Percentiles rank a stretch among this genome's conserved stretches.
Evolutionary conservation across 2,329 filamentous ascomycete genomes (phyloP).

Genomic region (Trichothecium roseum): DNA sequence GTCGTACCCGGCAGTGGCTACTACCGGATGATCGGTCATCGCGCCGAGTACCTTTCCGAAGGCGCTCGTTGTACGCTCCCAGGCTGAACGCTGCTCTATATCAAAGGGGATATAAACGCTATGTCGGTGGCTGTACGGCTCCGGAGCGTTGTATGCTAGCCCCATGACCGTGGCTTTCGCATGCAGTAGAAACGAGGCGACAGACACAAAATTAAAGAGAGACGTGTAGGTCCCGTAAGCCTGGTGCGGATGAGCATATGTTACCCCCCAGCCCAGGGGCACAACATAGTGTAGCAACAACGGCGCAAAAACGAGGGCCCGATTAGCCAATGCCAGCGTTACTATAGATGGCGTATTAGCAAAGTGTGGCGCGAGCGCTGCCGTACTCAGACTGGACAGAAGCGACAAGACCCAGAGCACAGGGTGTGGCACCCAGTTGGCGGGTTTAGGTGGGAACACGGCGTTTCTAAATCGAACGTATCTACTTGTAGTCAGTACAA

Average conservation of each 20-base stretch:
- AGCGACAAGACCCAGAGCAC: conserved; percentile 22
- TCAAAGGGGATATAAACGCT: conserved; percentile 35
- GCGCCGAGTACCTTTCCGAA: conserved; percentile 35
- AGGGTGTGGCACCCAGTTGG: conserved; percentile 30
- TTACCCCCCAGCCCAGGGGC: conserved; percentile 36
- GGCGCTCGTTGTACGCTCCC: conserved; percentile 34
- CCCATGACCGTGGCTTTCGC: conserved; percentile 30
- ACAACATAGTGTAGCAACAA: conserved; percentile 34
- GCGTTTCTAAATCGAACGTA: conserved; percentile 15
- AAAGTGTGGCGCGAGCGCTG: conserved; percentile 27
- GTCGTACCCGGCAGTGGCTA: conserved; percentile 47
- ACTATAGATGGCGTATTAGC: conserved; percentile 29
- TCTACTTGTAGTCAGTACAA: conserved; percentile 5
- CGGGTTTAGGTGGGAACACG: conserved; percentile 28
- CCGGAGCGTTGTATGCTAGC: conserved; percentile 35
- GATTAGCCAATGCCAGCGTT: conserved; percentile 17
- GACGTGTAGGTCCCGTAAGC: conserved; percentile 29
- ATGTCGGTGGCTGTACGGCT: conserved; percentile 36
- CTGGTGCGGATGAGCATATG: conserved; percentile 27
- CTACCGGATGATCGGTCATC: conserved; percentile 45
- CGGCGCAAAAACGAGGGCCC: conserved; percentile 32
- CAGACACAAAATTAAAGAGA: conserved; percentile 36
- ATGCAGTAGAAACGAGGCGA: conserved; percentile 32
- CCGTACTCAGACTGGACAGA: conserved; percentile 20
- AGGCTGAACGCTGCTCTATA: conserved; percentile 28